phyloP scores from a whole-genome alignment of 441 rosid genomes.

The Manihot esculenta region DNA sequence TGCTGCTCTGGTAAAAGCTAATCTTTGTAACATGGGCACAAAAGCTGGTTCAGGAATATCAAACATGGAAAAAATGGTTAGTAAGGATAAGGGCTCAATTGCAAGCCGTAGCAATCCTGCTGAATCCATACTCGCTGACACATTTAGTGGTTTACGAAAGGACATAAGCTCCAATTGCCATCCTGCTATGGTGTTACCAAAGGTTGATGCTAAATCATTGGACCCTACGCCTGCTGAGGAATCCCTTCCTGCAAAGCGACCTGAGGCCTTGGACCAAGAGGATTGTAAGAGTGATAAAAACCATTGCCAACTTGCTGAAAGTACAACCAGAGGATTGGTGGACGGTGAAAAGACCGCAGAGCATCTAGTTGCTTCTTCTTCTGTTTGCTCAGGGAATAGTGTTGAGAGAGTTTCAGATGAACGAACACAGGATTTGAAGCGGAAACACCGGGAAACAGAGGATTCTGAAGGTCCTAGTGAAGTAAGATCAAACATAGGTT shows the following conservation, averaged over 20 bases:
- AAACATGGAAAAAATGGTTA: conserved; percentile 28
- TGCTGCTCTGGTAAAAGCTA: conserved; percentile 48
- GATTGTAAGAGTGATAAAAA: conserved; percentile 34
- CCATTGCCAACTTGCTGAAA: conserved; percentile 32
- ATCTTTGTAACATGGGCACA: conserved; percentile 34
- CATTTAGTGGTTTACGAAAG: conserved; percentile 24
- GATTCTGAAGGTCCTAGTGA: conserved; percentile 69
- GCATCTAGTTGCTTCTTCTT: conserved; percentile 56
- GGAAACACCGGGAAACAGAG: conserved; percentile 51
- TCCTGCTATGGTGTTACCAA: conserved; percentile 32
- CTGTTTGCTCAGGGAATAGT: conserved; percentile 71
- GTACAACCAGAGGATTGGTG: conserved; percentile 38
- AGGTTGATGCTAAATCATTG: conserved; percentile 37
- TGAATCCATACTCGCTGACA: conserved; percentile 19
- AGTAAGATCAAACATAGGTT: conserved; percentile 39
- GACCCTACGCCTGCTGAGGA: conserved; percentile 37
- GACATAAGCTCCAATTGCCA: conserved; percentile 39
- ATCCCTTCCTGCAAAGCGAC: conserved; percentile 33
- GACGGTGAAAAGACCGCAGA: conserved; percentile 50
- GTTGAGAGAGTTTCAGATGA: conserved; percentile 61
- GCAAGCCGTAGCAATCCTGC: conserved; percentile 28
- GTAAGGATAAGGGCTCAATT: conserved; percentile 34
- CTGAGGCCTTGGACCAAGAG: conserved; percentile 34
- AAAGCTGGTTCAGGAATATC: conserved; percentile 27
- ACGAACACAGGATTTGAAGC: conserved; percentile 49